These are phyloP conservation scores for Cyclostephanos invisitatus DNA, from an alignment of 108 stramenopile species.

Conservation along the genomic window DNA sequence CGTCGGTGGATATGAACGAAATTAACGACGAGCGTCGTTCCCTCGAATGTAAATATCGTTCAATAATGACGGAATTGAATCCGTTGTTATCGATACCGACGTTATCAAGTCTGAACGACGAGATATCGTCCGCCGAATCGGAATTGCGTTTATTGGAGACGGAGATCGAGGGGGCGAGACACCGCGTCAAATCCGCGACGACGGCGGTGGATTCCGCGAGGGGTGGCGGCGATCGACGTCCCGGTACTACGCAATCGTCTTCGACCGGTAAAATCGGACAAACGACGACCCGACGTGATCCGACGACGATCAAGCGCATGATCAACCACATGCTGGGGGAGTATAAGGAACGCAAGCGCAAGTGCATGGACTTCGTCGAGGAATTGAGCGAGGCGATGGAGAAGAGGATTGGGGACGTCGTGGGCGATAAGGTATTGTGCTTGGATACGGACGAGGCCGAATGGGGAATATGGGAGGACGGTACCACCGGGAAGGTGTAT, in stretches of 20 bases:
- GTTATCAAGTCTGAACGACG: constrained; percentile 55
- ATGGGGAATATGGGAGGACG: constrained; percentile 35
- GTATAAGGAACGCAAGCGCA: constrained; percentile 74
- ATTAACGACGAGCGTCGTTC: constrained; percentile 25
- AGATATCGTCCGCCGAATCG: constrained; percentile 36
- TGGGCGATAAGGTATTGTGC: constrained; percentile 64
- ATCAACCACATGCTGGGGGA: constrained; percentile 78
- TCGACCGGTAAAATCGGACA: too few relatives aligned
- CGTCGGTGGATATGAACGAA: constrained; percentile 43
- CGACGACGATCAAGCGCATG: constrained; percentile 51
- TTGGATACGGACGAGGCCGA: constrained; percentile 81
- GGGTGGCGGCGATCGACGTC: not conserved
- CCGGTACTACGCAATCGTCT: constrained; percentile 3
- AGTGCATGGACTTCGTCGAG: constrained; percentile 85
- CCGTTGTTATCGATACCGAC: constrained; percentile 50
- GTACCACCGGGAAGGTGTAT: constrained; percentile 12
- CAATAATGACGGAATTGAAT: constrained; percentile 39
- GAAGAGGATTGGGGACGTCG: constrained; percentile 76
- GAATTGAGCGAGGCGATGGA: constrained; percentile 87
- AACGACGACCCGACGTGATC: constrained; percentile 29
- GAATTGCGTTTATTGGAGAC: constrained; percentile 39
- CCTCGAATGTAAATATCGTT: constrained; percentile 30
- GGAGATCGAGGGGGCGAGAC: constrained; percentile 36
- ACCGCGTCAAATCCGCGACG: constrained; percentile 15
- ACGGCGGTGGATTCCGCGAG: too few relatives aligned